These are phyloP conservation scores for Clohesyomyces aquaticus DNA, from an alignment of 495 filamentous ascomycete species.

Conservation along the genomic window DNA sequence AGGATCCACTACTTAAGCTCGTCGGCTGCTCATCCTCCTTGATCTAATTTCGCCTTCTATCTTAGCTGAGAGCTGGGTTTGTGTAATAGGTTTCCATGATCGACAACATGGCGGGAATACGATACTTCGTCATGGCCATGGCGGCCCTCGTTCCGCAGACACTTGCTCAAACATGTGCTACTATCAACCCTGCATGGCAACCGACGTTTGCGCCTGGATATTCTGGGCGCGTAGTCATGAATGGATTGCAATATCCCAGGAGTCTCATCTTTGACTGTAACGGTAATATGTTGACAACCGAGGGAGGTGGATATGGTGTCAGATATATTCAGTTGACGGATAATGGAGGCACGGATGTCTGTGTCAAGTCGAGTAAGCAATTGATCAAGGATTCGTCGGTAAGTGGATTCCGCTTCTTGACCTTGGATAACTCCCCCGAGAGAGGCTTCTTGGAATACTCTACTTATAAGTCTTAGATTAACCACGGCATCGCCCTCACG, in stretches of 20 bases:
- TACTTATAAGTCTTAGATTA: slow-evolving; percentile 53
- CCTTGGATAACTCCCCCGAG: too few relatives aligned
- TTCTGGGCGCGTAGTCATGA: slow-evolving; percentile 57
- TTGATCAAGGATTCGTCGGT: slow-evolving; percentile 43
- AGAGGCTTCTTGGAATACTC: too few relatives aligned
- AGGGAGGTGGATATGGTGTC: slow-evolving; percentile 56
- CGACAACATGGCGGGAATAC: slow-evolving; percentile 3
- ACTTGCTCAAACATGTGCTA: slow-evolving; percentile 16
- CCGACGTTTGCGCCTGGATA: slow-evolving; percentile 52
- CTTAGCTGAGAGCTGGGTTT: not conserved
- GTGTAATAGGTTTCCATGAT: not conserved
- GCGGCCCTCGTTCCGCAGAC: slow-evolving; percentile 8
- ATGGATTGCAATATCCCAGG: slow-evolving; percentile 57
- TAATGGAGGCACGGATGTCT: slow-evolving; percentile 55
- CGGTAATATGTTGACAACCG: slow-evolving; percentile 64
- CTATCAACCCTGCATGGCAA: slow-evolving; percentile 20
- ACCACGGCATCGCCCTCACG: slow-evolving; percentile 28
- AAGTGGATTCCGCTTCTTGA: not conserved
- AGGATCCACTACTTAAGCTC: not conserved
- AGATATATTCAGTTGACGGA: slow-evolving; percentile 55
- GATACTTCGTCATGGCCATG: slow-evolving; percentile 7
- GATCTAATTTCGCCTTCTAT: not conserved
- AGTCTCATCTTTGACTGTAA: slow-evolving; percentile 60
- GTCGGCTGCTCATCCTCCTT: not conserved
- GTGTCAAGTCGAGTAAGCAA: slow-evolving; percentile 25